Evolutionary conservation across 2,329 filamentous ascomycete genomes (phyloP), one percentile per base, ranked within the genome.

Genomic region (Aphanoascus verrucosus): DNA sequence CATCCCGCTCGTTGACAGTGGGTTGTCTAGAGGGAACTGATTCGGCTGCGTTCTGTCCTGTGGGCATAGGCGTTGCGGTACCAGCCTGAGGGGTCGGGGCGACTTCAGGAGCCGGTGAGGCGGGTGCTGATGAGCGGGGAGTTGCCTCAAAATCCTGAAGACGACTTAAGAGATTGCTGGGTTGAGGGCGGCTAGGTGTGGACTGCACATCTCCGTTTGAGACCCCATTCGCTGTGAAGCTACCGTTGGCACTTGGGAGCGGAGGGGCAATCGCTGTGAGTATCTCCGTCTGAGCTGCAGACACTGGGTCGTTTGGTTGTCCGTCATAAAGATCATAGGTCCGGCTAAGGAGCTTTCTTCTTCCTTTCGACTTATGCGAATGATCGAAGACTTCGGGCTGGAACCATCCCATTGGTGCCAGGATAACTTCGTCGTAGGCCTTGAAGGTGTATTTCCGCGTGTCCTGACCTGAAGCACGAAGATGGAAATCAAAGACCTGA

Each of bases 361-460:
- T 82, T 41, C 87, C 84, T 17, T 77, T 74, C 9, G 97, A 78
- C 73, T 98, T 98, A 35, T 79, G 72, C 28, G 78, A 81, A 62
- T 89, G 85, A 65, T 94, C 88, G 61, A 97, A 95, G 52, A 96
- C 85, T 1, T 80, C 74, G 0, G 93, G 91, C 56, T 91, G 86
- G 67, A 94, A 96, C 63, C 90, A 86, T n/a, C 89, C 90, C 84
- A 95, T 88, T 0, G 90, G 59, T 0, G 93, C 86, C n/a, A 98
- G 77, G 61, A 94, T 87, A 19, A 94, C 86, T 68, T 97, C 93
- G 61, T 98, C 93, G 64, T 97, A 98, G 0, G 87, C 90, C 75
- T 97, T 97, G 77, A 96, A 97, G 40, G 83, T 81, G 69, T 94
- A 97, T 69, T 95, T 96, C 58, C 84, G 80, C 1, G 93, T 98